phyloP scores from a whole-genome alignment of 2,329 filamentous ascomycete genomes.

The Pestalotiopsis sp. region DNA sequence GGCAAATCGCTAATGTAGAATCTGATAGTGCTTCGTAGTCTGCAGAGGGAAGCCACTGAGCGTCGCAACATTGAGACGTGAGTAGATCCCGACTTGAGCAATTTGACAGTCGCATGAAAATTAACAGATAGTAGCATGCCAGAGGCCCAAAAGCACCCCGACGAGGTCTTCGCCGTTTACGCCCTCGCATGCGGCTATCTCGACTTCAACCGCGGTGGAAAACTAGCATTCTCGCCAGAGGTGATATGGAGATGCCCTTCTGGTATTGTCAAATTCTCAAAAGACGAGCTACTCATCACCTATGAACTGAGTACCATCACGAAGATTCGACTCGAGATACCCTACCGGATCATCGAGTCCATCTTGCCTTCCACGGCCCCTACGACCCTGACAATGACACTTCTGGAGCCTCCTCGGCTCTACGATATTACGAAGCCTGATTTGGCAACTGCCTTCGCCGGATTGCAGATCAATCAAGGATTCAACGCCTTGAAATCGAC shows the following conservation, averaged over 20 bases:
- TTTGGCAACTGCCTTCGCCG: neutral
- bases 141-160: slow-evolving; percentile 13
- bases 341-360: slow-evolving; percentile 50
- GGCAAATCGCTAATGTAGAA: neutral
- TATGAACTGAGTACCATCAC: slow-evolving; percentile 21
- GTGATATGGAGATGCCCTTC: slow-evolving; percentile 38
- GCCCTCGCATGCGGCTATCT: slow-evolving; percentile 51
- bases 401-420: slow-evolving; percentile 54
- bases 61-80: slow-evolving; percentile 24
- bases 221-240: slow-evolving; percentile 48
- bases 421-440: slow-evolving; percentile 32
- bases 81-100: neutral
- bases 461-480: neutral
- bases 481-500: neutral
- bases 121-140: neutral
- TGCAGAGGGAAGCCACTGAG: slow-evolving; percentile 35
- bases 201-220: slow-evolving; percentile 35
- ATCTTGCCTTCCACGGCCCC: slow-evolving; percentile 39
- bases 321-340: slow-evolving; percentile 46
- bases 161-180: slow-evolving; percentile 22
- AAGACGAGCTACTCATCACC: slow-evolving; percentile 42
- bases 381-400: slow-evolving; percentile 49
- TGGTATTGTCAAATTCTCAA: slow-evolving; percentile 45
- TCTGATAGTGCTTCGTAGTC: slow-evolving; percentile 31
- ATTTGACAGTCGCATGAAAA: neutral